phyloP scores from a whole-genome alignment of 305 asterid species.

The Ajuga reptans region DNA sequence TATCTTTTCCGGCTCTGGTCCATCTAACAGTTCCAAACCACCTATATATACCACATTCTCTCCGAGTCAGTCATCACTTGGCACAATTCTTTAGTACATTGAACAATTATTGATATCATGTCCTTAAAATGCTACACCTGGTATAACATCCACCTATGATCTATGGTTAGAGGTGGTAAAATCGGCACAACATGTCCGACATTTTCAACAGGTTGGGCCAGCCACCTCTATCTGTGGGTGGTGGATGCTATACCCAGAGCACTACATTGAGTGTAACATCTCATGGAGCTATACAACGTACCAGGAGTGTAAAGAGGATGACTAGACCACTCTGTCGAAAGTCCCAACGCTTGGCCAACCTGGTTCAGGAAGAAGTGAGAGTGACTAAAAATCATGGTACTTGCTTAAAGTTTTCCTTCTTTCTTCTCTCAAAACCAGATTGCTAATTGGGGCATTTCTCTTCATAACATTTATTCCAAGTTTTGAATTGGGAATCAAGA shows the following conservation, averaged over 20 bases:
- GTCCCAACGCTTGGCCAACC: slow-evolving; percentile 96
- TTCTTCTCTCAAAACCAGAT: too few relatives aligned
- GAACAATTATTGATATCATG: slow-evolving; percentile 14
- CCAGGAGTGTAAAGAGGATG: slow-evolving; percentile 78
- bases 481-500: too few relatives aligned
- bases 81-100: background rate
- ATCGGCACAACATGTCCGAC: too few relatives aligned
- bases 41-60: slow-evolving; percentile 33
- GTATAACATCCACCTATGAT: background rate
- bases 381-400: background rate
- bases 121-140: background rate
- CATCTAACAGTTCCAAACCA: slow-evolving; percentile 85
- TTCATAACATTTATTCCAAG: too few relatives aligned
- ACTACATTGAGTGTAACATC: background rate
- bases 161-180: too few relatives aligned
- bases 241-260: too few relatives aligned
- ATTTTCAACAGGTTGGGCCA: too few relatives aligned
- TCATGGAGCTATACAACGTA: slow-evolving; percentile 17
- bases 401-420: too few relatives aligned
- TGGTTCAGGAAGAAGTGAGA: slow-evolving; percentile 15
- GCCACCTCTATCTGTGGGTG: too few relatives aligned
- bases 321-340: slow-evolving; percentile 82
- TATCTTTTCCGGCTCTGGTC: slow-evolving; percentile 64
- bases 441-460: too few relatives aligned
- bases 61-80: background rate